A percentile compares a stretch with the other conserved stretches of the same genome.
Evolutionary conservation across 257 asterid species (phyloP).

Genomic region (Phtheirospermum japonicum): DNA sequence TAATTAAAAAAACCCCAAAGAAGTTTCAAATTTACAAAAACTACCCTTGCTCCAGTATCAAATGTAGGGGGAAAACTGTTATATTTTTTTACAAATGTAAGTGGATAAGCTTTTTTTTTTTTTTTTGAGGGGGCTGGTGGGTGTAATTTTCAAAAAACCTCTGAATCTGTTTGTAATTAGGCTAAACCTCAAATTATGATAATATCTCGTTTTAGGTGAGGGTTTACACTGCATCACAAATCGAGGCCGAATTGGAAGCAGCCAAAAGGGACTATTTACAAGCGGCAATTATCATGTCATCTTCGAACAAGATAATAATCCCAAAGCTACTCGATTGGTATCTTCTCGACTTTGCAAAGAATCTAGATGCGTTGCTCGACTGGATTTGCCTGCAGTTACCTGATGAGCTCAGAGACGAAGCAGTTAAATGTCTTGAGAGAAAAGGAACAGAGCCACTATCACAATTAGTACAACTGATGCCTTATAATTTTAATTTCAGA

Average conservation of each 20-base stretch:
- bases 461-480: slow-evolving; percentile 49
- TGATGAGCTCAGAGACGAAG: slow-evolving; percentile 45
- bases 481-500: slow-evolving; percentile 72
- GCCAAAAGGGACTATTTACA: slow-evolving; percentile 70
- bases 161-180: too few relatives aligned
- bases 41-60: too few relatives aligned
- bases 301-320: slow-evolving; percentile 49
- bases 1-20: too few relatives aligned
- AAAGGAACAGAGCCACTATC: slow-evolving; percentile 47
- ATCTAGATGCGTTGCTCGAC: slow-evolving; percentile 64
- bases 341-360: slow-evolving; percentile 79
- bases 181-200: background rate
- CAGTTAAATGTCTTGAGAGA: slow-evolving; percentile 46
- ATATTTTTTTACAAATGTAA: too few relatives aligned
- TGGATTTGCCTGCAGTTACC: slow-evolving; percentile 87
- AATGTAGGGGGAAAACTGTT: too few relatives aligned
- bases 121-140: too few relatives aligned
- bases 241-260: slow-evolving; percentile 63
- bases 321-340: slow-evolving; percentile 87
- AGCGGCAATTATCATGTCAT: slow-evolving; percentile 70
- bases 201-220: slow-evolving; percentile 52
- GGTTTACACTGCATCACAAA: slow-evolving; percentile 62
- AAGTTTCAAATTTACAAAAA: too few relatives aligned
- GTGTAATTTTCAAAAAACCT: too few relatives aligned
- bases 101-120: too few relatives aligned